Evolutionary conservation across 179 eudicot genomes (phyloP).

Genomic region (Drosera spatulata): DNA sequence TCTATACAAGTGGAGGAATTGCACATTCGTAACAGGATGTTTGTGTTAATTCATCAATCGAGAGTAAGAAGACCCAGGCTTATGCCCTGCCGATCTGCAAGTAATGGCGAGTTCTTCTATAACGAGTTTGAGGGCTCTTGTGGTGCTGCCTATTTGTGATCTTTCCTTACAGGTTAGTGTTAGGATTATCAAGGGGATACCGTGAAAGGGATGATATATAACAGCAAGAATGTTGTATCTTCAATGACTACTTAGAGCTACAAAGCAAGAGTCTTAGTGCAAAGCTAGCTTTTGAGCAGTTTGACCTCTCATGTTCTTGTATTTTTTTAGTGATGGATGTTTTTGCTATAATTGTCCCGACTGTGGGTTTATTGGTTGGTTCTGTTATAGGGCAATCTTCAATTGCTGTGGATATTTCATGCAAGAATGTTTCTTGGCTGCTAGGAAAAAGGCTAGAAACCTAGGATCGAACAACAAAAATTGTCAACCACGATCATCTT

Average conservation of each 20-base stretch:
- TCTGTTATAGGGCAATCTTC: slow-evolving; percentile 96
- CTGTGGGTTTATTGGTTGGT: slow-evolving; percentile 93
- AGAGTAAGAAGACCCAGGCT: slow-evolving; percentile 90
- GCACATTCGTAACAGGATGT: no score
- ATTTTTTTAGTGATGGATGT: slow-evolving; percentile 73
- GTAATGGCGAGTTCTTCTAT: slow-evolving; percentile 51
- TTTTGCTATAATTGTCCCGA: slow-evolving; percentile 65
- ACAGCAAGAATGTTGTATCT: no score
- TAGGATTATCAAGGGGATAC: no score
- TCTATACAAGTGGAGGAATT: no score
- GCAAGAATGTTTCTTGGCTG: no score
- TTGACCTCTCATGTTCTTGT: not conserved
- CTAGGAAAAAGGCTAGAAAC: no score
- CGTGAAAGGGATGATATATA: no score
- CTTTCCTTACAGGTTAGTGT: slow-evolving; percentile 97
- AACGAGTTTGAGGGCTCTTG: slow-evolving; percentile 77
- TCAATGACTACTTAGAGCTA: no score
- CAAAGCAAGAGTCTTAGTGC: no score
- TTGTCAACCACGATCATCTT: no score
- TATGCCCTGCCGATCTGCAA: slow-evolving; percentile 88
- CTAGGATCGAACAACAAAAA: no score
- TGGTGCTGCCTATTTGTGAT: slow-evolving; percentile 93
- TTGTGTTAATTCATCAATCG: slow-evolving; percentile 90
- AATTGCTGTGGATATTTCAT: slow-evolving; percentile 72
- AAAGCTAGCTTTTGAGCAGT: no score